A percentile compares a stretch with the other conserved stretches of the same genome.
phyloP scores from a whole-genome alignment of 306 rosid genomes.

The Vigna radiata region DNA sequence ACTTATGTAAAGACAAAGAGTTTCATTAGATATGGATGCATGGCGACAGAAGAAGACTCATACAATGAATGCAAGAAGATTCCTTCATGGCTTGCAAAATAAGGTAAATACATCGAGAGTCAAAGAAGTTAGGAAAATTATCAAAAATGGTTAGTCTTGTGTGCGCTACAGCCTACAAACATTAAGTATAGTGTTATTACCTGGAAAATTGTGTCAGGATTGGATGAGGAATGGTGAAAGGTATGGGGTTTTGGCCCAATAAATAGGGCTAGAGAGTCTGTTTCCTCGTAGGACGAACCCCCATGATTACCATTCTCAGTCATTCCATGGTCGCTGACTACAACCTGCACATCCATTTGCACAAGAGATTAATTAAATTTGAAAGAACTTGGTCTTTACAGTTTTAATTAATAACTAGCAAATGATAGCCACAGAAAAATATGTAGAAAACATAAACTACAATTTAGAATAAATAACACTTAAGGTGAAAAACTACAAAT shows the following conservation, averaged over 20 bases:
- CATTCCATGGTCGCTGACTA: constrained; percentile 98
- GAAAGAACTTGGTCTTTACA: constrained; percentile 22
- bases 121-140: constrained; percentile 23
- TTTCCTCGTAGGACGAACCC: constrained; percentile 91
- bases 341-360: constrained; percentile 57
- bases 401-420: constrained; percentile 23
- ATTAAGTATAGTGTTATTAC: constrained; percentile 53
- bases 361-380: constrained; percentile 29
- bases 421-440: constrained; percentile 4
- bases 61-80: constrained; percentile 25
- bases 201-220: constrained; percentile 66
- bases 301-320: constrained; percentile 92
- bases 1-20: not conserved
- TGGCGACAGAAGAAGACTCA: constrained; percentile 19
- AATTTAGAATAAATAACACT: constrained; percentile 14
- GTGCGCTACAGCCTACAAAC: constrained; percentile 32
- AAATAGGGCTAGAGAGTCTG: constrained; percentile 81
- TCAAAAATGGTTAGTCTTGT: constrained; percentile 26
- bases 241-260: constrained; percentile 62
- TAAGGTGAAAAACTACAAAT: constrained; percentile 13
- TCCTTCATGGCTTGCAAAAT: constrained; percentile 15
- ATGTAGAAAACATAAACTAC: constrained; percentile 14
- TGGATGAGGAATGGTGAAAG: constrained; percentile 46
- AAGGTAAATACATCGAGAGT: constrained; percentile 13
- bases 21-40: constrained; percentile 18